Evolutionary conservation across 2,329 filamentous ascomycete genomes (phyloP).

Genomic region (Xylaria arbuscula): DNA sequence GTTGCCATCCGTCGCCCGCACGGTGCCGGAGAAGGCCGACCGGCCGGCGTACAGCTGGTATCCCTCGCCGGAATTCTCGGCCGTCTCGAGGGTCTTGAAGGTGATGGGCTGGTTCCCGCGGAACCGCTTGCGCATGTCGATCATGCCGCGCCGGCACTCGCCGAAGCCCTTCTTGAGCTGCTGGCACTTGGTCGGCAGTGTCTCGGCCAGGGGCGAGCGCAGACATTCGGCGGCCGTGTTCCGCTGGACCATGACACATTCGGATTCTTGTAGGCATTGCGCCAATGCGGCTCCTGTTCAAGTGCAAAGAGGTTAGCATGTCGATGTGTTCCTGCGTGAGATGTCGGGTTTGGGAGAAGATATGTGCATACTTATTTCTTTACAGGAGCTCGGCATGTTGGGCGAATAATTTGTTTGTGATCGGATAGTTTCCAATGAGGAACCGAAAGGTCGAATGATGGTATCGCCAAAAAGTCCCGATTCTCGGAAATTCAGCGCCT

Average conservation of each 20-base stretch:
- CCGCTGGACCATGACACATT: slow-evolving; percentile 94
- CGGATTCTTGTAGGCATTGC: slow-evolving; percentile 93
- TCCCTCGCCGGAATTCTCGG: slow-evolving; percentile 67
- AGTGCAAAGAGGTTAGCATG: slow-evolving; percentile 14
- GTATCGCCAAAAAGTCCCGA: slow-evolving; percentile 18
- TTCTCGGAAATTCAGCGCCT: slow-evolving; percentile 8
- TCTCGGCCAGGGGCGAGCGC: slow-evolving; percentile 80
- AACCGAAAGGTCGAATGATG: slow-evolving; percentile 20
- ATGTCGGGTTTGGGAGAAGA: neutral
- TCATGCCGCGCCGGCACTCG: slow-evolving; percentile 94
- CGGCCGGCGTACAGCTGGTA: slow-evolving; percentile 84
- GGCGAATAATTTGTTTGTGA: slow-evolving; percentile 9
- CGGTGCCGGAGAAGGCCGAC: slow-evolving; percentile 73
- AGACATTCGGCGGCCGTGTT: slow-evolving; percentile 90
- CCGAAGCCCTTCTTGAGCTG: slow-evolving; percentile 93
- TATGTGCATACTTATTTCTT: slow-evolving; percentile 84
- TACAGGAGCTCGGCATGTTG: slow-evolving; percentile 93
- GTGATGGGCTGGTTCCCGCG: slow-evolving; percentile 89
- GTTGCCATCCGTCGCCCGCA: slow-evolving; percentile 74
- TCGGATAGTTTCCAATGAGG: neutral
- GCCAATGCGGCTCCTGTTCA: slow-evolving; percentile 85
- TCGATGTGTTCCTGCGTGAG: slow-evolving; percentile 6
- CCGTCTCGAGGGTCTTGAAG: slow-evolving; percentile 69
- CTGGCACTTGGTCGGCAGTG: slow-evolving; percentile 87
- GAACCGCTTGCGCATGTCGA: slow-evolving; percentile 99